Conservation (phyloP, 257 asterid species). For the Hygrophila difformis region DNA sequence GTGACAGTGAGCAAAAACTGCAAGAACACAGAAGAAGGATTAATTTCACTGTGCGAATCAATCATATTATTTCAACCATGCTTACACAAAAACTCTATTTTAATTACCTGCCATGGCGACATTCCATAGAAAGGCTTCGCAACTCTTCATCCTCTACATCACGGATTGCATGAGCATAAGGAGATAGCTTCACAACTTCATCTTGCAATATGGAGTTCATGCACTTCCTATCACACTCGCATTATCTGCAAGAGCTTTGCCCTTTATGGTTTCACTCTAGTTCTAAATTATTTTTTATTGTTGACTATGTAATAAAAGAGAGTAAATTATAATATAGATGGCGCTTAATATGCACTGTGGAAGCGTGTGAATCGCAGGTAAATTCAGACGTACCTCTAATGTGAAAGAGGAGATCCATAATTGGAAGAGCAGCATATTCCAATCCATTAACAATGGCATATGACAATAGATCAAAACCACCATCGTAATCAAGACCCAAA, state of each 20-base stretch:
- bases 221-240: not conserved
- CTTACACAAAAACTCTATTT: slow-evolving; percentile 3
- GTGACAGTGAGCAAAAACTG: too few species aligned
- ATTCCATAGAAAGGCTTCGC: slow-evolving; percentile 81
- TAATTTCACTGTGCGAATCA: not conserved
- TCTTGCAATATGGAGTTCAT: slow-evolving; percentile 58
- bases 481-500: slow-evolving; percentile 70
- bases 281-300: too few species aligned
- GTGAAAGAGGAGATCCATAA: slow-evolving; percentile 90
- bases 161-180: slow-evolving; percentile 95
- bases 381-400: slow-evolving; percentile 68
- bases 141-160: slow-evolving; percentile 93
- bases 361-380: too few species aligned
- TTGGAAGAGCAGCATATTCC: slow-evolving; percentile 96
- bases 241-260: not conserved
- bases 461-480: slow-evolving; percentile 71
- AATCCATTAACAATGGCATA: slow-evolving; percentile 79
- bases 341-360: too few species aligned
- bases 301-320: too few species aligned
- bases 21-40: too few species aligned
- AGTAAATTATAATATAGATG: too few species aligned
- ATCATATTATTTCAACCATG: not conserved
- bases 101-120: slow-evolving; percentile 99
- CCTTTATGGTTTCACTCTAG: too few species aligned
- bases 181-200: slow-evolving; percentile 92